phyloP scores from a whole-genome alignment of 2,329 filamentous ascomycete species.

The Neurospora sp. region DNA sequence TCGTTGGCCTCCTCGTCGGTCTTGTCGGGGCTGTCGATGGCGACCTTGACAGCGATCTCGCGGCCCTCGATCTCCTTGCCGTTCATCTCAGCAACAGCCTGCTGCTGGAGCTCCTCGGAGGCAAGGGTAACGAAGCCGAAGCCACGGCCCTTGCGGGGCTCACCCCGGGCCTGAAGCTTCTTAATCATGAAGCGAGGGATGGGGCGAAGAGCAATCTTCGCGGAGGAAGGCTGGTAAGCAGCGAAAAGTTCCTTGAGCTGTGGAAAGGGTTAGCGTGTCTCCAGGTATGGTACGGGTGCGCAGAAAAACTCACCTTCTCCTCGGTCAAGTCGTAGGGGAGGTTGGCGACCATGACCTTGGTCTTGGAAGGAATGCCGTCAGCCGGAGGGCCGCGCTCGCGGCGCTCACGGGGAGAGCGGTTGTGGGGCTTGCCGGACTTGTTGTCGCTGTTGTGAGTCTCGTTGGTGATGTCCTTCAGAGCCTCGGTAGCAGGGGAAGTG shows the following conservation, averaged over 20 bases:
- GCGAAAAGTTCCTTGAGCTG: constrained; percentile 97
- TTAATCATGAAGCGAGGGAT: constrained; percentile 99
- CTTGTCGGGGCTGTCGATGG: constrained; percentile 99
- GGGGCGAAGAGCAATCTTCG: constrained; percentile 96
- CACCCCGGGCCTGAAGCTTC: constrained; percentile 96
- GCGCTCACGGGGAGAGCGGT: constrained; percentile 48
- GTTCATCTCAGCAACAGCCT: constrained; percentile 97
- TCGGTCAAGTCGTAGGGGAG: constrained; percentile 96
- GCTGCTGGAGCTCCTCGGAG: constrained; percentile 92
- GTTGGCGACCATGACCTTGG: constrained; percentile 99
- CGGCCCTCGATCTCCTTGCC: constrained; percentile 98
- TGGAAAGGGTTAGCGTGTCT: constrained; percentile 16
- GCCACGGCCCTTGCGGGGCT: constrained; percentile 96
- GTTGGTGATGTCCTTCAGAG: constrained; percentile 53
- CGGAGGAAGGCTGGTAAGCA: constrained; percentile 82
- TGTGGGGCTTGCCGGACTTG: constrained; percentile 42
- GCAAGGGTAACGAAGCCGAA: constrained; percentile 97
- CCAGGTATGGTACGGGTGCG: constrained; percentile 6
- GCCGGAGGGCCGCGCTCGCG: constrained; percentile 88
- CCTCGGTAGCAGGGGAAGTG: constrained; percentile 38
- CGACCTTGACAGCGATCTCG: constrained; percentile 99
- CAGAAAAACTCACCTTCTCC: constrained; percentile 62
- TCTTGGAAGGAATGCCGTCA: constrained; percentile 96
- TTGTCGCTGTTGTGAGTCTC: constrained; percentile 31
- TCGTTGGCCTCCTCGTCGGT: constrained; percentile 70